Percentiles rank a stretch among this genome's conserved stretches.
Evolutionary conservation across 495 filamentous ascomycete species (phyloP).

Genomic region (Lineolata rhizophorae): DNA sequence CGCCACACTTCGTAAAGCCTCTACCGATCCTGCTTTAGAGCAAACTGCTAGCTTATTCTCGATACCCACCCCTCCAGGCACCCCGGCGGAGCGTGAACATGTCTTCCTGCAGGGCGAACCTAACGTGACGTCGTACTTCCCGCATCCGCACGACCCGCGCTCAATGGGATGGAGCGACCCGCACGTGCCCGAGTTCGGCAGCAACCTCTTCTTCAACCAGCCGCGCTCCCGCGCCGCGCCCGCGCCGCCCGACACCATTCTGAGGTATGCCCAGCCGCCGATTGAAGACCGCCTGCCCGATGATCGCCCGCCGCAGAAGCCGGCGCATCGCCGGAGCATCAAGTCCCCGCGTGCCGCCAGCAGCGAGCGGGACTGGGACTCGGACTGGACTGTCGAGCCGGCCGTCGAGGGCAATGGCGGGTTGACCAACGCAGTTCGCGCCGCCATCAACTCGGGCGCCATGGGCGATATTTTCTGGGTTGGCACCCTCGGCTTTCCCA

Average conservation of each 20-base stretch:
- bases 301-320: slow-evolving; percentile 1
- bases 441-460: slow-evolving; percentile 40
- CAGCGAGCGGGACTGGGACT: slow-evolving; percentile 35
- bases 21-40: slow-evolving; percentile 35
- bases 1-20: slow-evolving; percentile 18
- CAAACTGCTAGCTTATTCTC: no score
- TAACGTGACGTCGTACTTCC: slow-evolving; percentile 19
- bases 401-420: slow-evolving; percentile 83
- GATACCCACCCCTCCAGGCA: no score
- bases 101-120: slow-evolving; percentile 32
- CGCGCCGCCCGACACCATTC: slow-evolving; percentile 47
- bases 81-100: no score
- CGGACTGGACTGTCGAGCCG: slow-evolving; percentile 61
- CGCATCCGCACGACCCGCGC: slow-evolving; percentile 22
- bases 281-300: not conserved
- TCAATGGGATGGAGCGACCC: slow-evolving; percentile 29
- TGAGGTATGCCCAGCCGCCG: slow-evolving; percentile 37
- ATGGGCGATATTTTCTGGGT: slow-evolving; percentile 61
- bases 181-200: slow-evolving; percentile 53
- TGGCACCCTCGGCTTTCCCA: slow-evolving; percentile 79
- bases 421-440: slow-evolving; percentile 64
- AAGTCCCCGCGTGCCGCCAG: slow-evolving; percentile 8
- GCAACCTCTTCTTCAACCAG: slow-evolving; percentile 34
- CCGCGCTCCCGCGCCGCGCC: slow-evolving; percentile 46
- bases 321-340: slow-evolving; percentile 3